phyloP scores from a whole-genome alignment of 148 eudicot genomes.

The Heliosperma pusillum region DNA sequence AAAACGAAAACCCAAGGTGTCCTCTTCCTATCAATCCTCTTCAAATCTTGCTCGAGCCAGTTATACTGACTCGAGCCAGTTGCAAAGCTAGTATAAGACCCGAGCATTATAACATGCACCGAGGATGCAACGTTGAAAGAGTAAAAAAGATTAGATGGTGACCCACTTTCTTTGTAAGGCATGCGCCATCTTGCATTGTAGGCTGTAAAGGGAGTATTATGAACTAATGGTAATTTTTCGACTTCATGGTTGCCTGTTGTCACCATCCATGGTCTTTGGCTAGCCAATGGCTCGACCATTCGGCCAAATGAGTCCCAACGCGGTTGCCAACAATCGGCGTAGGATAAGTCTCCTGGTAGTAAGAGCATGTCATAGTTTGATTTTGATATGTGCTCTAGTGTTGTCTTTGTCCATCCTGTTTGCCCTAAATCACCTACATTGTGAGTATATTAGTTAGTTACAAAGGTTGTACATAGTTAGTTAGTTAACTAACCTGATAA shows the following conservation, averaged over 20 bases:
- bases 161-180: conserved; percentile 68
- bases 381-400: conserved; percentile 57
- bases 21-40: conserved; percentile 41
- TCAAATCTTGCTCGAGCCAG: conserved; percentile 57
- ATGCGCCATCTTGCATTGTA: conserved; percentile 77
- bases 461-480: too few species aligned
- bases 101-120: conserved; percentile 71
- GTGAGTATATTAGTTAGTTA: too few species aligned
- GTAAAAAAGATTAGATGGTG: conserved; percentile 58
- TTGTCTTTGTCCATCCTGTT: conserved; percentile 58
- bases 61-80: conserved; percentile 50
- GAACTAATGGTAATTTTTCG: conserved; percentile 41
- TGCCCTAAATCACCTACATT: conserved; percentile 76
- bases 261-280: conserved; percentile 88
- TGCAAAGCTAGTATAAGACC: conserved; percentile 59
- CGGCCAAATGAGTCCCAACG: conserved; percentile 72
- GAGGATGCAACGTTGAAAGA: conserved; percentile 58
- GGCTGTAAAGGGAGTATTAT: conserved; percentile 43
- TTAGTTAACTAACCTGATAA: too few species aligned
- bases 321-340: conserved; percentile 52
- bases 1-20: conserved; percentile 67
- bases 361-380: conserved; percentile 56
- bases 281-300: conserved; percentile 59
- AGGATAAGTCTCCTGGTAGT: conserved; percentile 76
- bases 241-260: conserved; percentile 80